Base-by-base conservation (phyloP, 352 stramenopile species). In the Globisporangium ultimum region DNA sequence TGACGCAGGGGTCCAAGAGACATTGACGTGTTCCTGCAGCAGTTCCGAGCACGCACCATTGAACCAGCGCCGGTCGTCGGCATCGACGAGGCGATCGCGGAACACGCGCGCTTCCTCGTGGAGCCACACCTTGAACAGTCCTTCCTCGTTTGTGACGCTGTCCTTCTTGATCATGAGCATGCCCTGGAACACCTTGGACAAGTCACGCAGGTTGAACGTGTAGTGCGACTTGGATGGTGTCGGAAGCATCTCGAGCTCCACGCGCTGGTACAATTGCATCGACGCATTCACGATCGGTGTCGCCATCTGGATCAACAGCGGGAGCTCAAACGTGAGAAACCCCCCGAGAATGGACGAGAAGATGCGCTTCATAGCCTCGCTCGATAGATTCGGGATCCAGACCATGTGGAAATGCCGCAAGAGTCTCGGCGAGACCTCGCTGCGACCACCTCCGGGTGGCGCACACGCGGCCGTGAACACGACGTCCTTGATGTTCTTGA, bases 111-210 rank as follows among this genome's bases (percentile, higher is more conserved):
- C 76, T 76, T 94, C 78, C 64, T 98, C 93, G 58, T 98, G 93
- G 1, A 97, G 67, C 93, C 93, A 98, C 1, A 98, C 72, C 38
- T 87, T 86, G 13, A 97, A 60, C 15, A 98, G 53, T 11, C 67
- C 78, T 40, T 93, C 82, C 70, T 89, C 78, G 24, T 56, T 91
- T 0, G 71, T 53, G 0, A 90, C 71, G 42, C 89, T 87, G 8
- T 89, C 83, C 24, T 86, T 90, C 45, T 88, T 84, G n/a, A 95
- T 72, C 92, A 98, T 98, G 24, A 98, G 55, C 20, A 98, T 68
- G 53, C 93, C 93, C 55, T 98, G 92, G 54, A 98, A 97, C 10
- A 98, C 87, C 58, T 97, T 97, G 11, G 82, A 95, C 14, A 98
- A 68, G 71, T 98, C 92, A 8, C 93, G 84, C 34, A 98, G 71